Conservation (phyloP, 306 rosid genomes). For the Elaeagnus macrophylla region DNA sequence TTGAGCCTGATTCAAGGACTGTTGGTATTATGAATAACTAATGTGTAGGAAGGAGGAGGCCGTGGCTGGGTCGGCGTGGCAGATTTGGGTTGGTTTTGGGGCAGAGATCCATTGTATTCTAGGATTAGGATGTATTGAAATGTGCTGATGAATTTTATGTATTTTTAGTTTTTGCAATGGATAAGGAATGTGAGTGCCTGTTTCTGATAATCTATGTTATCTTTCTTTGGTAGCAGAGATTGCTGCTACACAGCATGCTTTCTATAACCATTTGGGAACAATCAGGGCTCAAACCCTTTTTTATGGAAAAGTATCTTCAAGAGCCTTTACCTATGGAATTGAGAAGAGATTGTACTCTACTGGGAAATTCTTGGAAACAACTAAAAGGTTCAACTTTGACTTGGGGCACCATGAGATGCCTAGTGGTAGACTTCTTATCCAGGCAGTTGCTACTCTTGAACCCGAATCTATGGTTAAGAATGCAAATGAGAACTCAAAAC, state of each 20-base stretch:
- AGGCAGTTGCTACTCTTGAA: slow-evolving; percentile 72
- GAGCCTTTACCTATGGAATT: slow-evolving; percentile 24
- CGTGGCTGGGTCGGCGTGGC: too few species aligned
- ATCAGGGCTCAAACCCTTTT: slow-evolving; percentile 28
- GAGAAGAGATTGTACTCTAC: slow-evolving; percentile 31
- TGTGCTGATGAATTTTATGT: too few species aligned
- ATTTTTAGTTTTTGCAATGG: too few species aligned
- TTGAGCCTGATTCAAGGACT: not conserved
- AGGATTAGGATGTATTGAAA: too few species aligned
- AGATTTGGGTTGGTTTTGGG: too few species aligned
- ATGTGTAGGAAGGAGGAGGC: not conserved
- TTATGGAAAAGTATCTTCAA: slow-evolving; percentile 31
- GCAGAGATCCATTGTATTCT: too few species aligned
- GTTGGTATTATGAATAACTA: not conserved
- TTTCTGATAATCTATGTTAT: not conserved
- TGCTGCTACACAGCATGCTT: slow-evolving; percentile 57
- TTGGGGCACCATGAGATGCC: slow-evolving; percentile 19
- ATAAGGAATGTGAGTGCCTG: not conserved
- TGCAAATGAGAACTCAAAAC: slow-evolving; percentile 21
- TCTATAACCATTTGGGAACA: slow-evolving; percentile 33
- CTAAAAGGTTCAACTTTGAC: slow-evolving; percentile 23
- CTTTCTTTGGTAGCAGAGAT: slow-evolving; percentile 41
- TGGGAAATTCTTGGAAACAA: slow-evolving; percentile 30
- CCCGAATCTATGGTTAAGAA: slow-evolving; percentile 31
- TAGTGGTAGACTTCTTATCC: slow-evolving; percentile 29